Evolutionary conservation across 1,284 basidiomycete species (phyloP), one percentile per base, ranked within the genome.

Genomic region (Ceratobasidium sp.): DNA sequence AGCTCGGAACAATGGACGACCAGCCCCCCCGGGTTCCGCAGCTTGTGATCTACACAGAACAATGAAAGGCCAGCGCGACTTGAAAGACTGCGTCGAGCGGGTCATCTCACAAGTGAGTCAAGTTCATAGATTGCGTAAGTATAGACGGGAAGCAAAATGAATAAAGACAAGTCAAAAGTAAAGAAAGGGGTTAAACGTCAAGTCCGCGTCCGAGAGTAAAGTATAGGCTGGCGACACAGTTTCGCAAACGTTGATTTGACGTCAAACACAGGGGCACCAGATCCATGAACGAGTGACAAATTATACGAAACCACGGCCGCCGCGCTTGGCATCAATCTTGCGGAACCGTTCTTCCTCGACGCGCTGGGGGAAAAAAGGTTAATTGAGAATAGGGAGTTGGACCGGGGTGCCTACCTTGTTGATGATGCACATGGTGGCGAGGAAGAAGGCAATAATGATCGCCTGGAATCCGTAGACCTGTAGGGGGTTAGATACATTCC

Each of bases 251-350:
- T 35, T 12, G 5, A 32, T 8, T 8, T 42, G 34, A 15, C 27
- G 22, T 13, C 40, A 56, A 38, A 50, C 38, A 35, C 40, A 13
- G 17, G n/a, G n/a, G n/a, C n/a, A n/a, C n/a, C n/a, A n/a, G n/a
- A n/a, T n/a, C n/a, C 15, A 38, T 57, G 7, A 25, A 43, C 42
- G 27, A 34, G 29, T 42, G 42, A 43, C 29, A 31, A 38, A 60
- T 89, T 82, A 94, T 72, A 94, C 92, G 76, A 94, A 94, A 71
- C 91, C 90, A 71, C 83, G 82, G 65, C 90, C 90, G 71, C 91
- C 92, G 73, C 90, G 87, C 80, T 94, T 95, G 71, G 85, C 85
- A 75, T 94, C 92, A 73, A 94, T 94, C 80, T 83, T 89, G 81
- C 86, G 87, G 84, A 94, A 94, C 42, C 93, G 87, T 73, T 91